These are phyloP conservation scores for Dissoconium aciculare DNA, from an alignment of 2,329 filamentous ascomycete genomes.

Conservation along the genomic window DNA sequence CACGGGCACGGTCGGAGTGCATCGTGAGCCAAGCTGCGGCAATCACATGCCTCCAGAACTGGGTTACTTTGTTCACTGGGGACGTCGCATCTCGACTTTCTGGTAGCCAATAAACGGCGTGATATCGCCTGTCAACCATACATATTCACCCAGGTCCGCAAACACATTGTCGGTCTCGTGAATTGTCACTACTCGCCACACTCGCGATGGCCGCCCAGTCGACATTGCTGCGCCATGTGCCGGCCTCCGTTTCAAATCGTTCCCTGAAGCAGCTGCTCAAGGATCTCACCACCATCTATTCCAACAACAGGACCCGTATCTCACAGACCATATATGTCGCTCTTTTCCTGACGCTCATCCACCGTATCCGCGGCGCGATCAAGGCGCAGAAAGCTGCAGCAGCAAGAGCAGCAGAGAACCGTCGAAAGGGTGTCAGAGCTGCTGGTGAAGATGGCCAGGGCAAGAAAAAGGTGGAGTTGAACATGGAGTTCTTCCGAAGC, in stretches of 20 bases:
- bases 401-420: conserved; percentile 46
- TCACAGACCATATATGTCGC: conserved; percentile 73
- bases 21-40: too few relatives aligned
- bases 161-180: too few relatives aligned
- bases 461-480: conserved; percentile 66
- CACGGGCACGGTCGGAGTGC: too few relatives aligned
- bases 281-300: conserved; percentile 55
- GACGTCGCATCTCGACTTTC: too few relatives aligned
- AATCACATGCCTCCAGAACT: too few relatives aligned
- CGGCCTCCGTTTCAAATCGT: conserved; percentile 17
- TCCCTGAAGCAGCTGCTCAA: conserved; percentile 20
- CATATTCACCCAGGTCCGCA: too few relatives aligned
- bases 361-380: conserved; percentile 81
- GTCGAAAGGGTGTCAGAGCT: conserved; percentile 22
- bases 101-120: too few relatives aligned
- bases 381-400: conserved; percentile 83
- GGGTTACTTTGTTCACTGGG: too few relatives aligned
- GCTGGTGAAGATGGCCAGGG: conserved; percentile 28
- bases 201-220: conserved; percentile 13
- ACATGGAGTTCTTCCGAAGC: conserved; percentile 71
- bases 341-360: conserved; percentile 62
- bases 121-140: too few relatives aligned
- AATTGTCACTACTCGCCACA: too few relatives aligned
- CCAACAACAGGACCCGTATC: conserved; percentile 65
- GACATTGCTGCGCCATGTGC: conserved; percentile 5